Conservation (phyloP, 140 eudicot genomes). For the Bidens hawaiensis region DNA sequence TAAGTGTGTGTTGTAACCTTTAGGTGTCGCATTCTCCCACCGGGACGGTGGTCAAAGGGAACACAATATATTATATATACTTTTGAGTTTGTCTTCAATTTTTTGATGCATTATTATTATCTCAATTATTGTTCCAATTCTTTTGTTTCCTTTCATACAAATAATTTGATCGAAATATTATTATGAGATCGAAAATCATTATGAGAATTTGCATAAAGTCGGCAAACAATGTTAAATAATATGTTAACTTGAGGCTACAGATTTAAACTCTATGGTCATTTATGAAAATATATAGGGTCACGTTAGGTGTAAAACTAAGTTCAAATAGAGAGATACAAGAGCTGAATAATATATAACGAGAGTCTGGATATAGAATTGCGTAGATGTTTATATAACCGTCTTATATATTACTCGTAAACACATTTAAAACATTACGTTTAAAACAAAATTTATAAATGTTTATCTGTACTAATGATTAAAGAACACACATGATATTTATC, state of each 20-base stretch:
- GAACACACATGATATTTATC: too few species aligned
- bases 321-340: too few species aligned
- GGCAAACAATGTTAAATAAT: neutral
- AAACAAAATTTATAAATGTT: too few species aligned
- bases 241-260: neutral
- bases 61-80: neutral
- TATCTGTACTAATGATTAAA: too few species aligned
- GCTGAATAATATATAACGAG: too few species aligned
- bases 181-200: neutral
- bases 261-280: too few species aligned
- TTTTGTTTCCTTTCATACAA: neutral
- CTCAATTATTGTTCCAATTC: slow-evolving; percentile 2
- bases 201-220: neutral
- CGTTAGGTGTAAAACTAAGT: too few species aligned
- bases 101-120: neutral
- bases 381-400: too few species aligned
- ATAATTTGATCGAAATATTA: neutral
- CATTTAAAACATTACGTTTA: too few species aligned
- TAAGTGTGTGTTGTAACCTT: slow-evolving; percentile 25
- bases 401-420: too few species aligned
- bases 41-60: slow-evolving; percentile 24
- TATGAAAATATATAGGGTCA: too few species aligned
- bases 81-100: slow-evolving; percentile 1
- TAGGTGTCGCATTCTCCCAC: slow-evolving; percentile 7
- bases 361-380: too few species aligned